phyloP scores from a whole-genome alignment of 2,329 filamentous ascomycete species.

The Colletotrichum spaethianum region DNA sequence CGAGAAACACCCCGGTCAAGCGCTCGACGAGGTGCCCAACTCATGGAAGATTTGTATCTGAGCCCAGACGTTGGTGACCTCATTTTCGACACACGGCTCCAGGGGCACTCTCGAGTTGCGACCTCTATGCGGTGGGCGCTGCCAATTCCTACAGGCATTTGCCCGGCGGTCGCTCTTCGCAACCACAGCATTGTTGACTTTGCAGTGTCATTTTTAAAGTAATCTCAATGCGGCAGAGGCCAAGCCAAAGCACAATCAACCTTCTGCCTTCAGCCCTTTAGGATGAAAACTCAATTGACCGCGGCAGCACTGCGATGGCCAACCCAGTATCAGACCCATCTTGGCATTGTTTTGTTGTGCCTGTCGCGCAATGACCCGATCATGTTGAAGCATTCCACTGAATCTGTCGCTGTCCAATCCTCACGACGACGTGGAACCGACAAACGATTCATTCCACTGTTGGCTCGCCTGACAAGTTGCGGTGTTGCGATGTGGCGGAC shows the following conservation, averaged over 20 bases:
- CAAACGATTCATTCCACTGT: neutral
- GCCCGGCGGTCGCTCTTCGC: constrained; percentile 3
- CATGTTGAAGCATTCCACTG: neutral
- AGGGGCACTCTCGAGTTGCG: constrained; percentile 6
- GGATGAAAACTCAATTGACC: constrained; percentile 35
- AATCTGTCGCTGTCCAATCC: neutral
- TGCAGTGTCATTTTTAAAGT: constrained; percentile 31
- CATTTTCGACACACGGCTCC: constrained; percentile 1
- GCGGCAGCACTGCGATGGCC: constrained; percentile 23
- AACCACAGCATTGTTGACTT: constrained; percentile 12
- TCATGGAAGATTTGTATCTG: neutral
- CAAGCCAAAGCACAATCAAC: constrained; percentile 20
- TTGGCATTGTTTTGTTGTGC: constrained; percentile 19
- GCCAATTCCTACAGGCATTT: constrained; percentile 27
- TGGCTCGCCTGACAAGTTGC: constrained; percentile 1
- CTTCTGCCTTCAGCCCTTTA: constrained; percentile 25
- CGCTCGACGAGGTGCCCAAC: neutral
- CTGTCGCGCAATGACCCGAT: neutral
- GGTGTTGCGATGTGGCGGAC: constrained; percentile 24
- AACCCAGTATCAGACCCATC: constrained; percentile 5
- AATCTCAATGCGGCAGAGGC: constrained; percentile 22
- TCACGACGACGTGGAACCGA: constrained; percentile 1
- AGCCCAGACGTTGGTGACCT: constrained; percentile 25
- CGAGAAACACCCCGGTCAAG: constrained; percentile 2
- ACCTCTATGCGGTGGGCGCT: constrained; percentile 12